Percentiles rank a stretch among this genome's conserved stretches.
Conservation (phyloP, 257 asterid species). For the Datura wrightii region DNA sequence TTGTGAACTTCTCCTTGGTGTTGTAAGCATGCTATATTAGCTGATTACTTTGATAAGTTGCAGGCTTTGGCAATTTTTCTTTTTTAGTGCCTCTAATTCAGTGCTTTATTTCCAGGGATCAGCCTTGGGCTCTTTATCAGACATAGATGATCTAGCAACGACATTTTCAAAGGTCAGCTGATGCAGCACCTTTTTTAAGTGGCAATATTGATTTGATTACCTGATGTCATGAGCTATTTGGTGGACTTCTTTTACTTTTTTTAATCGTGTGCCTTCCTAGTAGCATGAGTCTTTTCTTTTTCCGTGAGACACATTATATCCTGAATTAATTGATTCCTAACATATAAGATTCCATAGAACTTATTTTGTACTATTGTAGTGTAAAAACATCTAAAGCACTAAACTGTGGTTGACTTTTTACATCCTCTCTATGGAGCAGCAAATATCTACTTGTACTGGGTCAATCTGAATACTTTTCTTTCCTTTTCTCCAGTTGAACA, state of each 20-base stretch:
- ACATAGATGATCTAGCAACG: conserved; percentile 87
- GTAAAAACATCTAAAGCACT: neutral
- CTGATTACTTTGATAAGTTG: conserved; percentile 23
- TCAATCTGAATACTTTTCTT: conserved; percentile 6
- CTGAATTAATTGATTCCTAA: neutral
- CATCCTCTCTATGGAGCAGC: neutral
- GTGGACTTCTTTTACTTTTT: neutral
- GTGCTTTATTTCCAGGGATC: conserved; percentile 62
- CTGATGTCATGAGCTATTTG: neutral
- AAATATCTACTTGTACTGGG: neutral
- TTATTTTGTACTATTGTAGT: neutral
- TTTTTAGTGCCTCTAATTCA: conserved; percentile 13
- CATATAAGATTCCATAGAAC: neutral
- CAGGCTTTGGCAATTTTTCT: neutral
- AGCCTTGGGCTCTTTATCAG: conserved; percentile 78
- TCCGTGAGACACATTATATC: neutral
- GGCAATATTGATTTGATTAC: neutral
- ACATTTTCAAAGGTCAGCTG: conserved; percentile 85
- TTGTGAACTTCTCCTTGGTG: neutral
- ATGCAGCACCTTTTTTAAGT: neutral
- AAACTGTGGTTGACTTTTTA: neutral
- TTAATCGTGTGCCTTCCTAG: neutral
- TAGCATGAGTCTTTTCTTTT: neutral
- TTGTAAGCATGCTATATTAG: conserved; percentile 6
- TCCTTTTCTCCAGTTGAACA: conserved; percentile 70